Percentiles rank a stretch among this genome's conserved stretches.
Evolutionary conservation across 1,284 basidiomycete species (phyloP).

Genomic region (Malassezia pachydermatis): DNA sequence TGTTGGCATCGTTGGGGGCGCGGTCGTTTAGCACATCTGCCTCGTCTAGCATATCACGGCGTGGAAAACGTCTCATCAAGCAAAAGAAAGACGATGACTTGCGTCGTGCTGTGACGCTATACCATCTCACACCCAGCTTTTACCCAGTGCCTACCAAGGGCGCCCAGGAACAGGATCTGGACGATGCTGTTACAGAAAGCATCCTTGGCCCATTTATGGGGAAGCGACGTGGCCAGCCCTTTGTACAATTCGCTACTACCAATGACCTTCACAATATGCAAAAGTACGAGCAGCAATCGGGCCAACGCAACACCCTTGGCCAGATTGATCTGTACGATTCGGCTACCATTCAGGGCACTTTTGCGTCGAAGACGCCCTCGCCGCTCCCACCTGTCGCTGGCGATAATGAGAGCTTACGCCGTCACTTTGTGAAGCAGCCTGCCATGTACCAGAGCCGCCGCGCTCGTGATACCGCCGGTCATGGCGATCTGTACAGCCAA

Average conservation of each 20-base stretch:
- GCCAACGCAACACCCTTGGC: slow-evolving; percentile 12
- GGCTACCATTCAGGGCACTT: slow-evolving; percentile 2
- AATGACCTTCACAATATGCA: slow-evolving; percentile 8
- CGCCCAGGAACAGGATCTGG: slow-evolving; percentile 1
- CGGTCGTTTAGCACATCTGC: slow-evolving; percentile 7
- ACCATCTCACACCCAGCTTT: slow-evolving; percentile 40
- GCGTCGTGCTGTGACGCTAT: slow-evolving; percentile 39
- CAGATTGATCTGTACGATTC: slow-evolving; percentile 17
- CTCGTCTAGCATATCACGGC: neutral
- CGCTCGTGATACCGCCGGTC: slow-evolving; percentile 14
- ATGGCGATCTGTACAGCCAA: slow-evolving; percentile 16
- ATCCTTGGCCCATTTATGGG: slow-evolving; percentile 15
- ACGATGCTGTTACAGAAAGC: slow-evolving; percentile 7
- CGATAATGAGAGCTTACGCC: slow-evolving; percentile 1
- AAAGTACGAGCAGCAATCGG: neutral
- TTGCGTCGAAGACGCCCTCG: neutral
- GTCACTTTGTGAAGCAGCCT: slow-evolving; percentile 17
- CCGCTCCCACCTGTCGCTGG: neutral
- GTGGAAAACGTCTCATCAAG: slow-evolving; percentile 9
- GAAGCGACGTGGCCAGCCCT: slow-evolving; percentile 11
- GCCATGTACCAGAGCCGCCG: slow-evolving; percentile 10
- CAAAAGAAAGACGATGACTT: slow-evolving; percentile 27
- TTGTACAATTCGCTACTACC: slow-evolving; percentile 15
- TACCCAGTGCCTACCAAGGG: slow-evolving; percentile 21
- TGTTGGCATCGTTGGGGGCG: neutral